Evolutionary conservation across 2,329 filamentous ascomycete species (phyloP), one percentile per base, ranked within the genome.

Genomic region (Rhinocladiella similis): DNA sequence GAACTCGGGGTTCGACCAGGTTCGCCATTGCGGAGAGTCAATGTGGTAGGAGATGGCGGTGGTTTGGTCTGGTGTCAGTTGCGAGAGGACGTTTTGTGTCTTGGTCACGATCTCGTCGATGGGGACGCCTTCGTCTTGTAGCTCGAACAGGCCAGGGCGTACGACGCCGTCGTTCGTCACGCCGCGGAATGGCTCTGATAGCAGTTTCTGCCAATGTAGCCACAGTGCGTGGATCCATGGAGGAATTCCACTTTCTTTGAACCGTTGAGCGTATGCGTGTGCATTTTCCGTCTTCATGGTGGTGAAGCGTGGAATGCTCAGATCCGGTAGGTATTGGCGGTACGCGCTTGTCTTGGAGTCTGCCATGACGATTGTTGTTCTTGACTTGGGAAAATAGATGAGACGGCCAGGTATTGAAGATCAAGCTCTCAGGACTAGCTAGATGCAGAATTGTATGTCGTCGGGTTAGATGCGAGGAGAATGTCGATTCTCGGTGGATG

Each of bases 1-100:
- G 62, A 91, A 88, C 68, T 91, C 88, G 0, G 88, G 88, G 68
- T 91, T 91, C 5, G 79, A 82, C 82, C 82, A 84, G 10, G 86
- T 83, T 47, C 88, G 82, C 87, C 87, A 91, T 66, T 89, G 84
- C 1, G 82, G 83, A 1, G 85, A 84, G 72, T 89, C 84, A 61
- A 91, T 79, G 66, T 88, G 84, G 65, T 87, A 82, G 33, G 70
- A 70, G 0, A 85, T 67, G 25, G 73, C 73, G 16, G 75, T 60
- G 45, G 71, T 75, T 64, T 89, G 80, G 9, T 75, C 72, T 0
- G 75, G 69, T 14, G 75, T 72, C 14, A 88, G 71, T 2, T 74
- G 69, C 1, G 65, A 60, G 0, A 85, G 66, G 1, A 87, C 67
- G 0, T 67, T 54, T 2, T 80, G 68, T 0, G 82, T 76, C 0